A percentile compares a stretch with the other conserved stretches of the same genome.
These are phyloP conservation scores for Pestalotiopsis sp. DNA, from an alignment of 2,329 filamentous ascomycete species.

Conservation along the genomic window DNA sequence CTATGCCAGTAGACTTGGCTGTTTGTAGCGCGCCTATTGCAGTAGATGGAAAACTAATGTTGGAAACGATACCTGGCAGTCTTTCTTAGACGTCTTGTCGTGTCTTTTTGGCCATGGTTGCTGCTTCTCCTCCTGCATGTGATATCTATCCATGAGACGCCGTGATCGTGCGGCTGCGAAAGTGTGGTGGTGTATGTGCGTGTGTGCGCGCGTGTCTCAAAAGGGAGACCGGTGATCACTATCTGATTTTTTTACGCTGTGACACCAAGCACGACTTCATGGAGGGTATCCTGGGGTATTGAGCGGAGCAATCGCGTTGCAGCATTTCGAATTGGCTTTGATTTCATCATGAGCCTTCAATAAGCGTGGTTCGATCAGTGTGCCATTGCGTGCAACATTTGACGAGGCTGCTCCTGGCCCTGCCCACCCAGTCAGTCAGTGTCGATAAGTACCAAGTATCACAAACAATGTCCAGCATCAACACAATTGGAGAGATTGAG, in stretches of 20 bases:
- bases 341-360: neutral
- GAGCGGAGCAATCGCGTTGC: neutral
- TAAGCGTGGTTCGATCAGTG: neutral
- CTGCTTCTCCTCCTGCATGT: neutral
- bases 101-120: neutral
- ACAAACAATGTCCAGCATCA: neutral
- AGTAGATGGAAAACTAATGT: no score
- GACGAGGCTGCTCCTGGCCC: neutral
- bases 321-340: neutral
- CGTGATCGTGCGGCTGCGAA: neutral
- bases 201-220: neutral
- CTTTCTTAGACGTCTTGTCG: no score
- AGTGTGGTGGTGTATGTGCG: neutral
- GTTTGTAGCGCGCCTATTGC: no score
- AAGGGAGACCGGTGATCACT: neutral
- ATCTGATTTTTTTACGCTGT: neutral
- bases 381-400: neutral
- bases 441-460: neutral
- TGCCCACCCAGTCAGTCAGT: neutral
- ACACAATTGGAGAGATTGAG: neutral
- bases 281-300: neutral
- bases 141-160: neutral
- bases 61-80: no score
- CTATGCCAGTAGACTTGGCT: no score
- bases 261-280: neutral